Base-by-base conservation (phyloP, 192 early-diverging fungal species). In the Pecoramyces ruminantium region DNA sequence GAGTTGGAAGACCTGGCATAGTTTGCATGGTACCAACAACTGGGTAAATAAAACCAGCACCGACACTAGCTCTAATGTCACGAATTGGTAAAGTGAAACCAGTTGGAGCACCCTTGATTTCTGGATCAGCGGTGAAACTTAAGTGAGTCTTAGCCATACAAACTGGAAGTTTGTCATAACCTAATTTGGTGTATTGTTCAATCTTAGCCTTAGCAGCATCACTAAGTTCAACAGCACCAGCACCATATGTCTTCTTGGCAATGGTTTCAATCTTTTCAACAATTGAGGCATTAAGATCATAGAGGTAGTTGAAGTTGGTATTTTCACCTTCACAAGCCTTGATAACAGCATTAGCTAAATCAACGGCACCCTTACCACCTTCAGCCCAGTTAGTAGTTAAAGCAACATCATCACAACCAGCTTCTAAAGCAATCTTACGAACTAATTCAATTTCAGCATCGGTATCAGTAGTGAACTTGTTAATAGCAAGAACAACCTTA, bases 131-230 rank as follows among this genome's bases (percentile, higher is more conserved):
- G 28, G 96, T 96, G 81, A 99, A 89, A 78, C 92, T 93, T 82
- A 95, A 89, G 84, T 99, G 97, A 9, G 97, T 99, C 89, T 99
- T 99, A 42, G 97, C 97, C 97, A 99, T 99, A 86, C 97, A 99
- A 42, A 99, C 94, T 12, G 96, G 96, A 83, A 98, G 86, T 28
- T 92, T 87, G 40, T 83, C 91, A 87, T 97, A 99, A 25, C 96
- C 96, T 86, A 93, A 93, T 17, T 83, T 81, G 1, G 95, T 95
- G 83, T 97, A 99, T 29, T 90, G 87, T 80, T 92, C 93, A 39
- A 98, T 92, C 90, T 99, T 99, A 81, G 87, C 86, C 81, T 92
- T 89, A n/a, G 97, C 96, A 77, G 90, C 83, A 25, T 95, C 92
- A 80, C 90, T 93, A 29, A 96, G 88, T 79, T 93, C 92, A 79